A percentile compares a stretch with the other conserved stretches of the same genome.
Evolutionary conservation across 208 protist genomes (phyloP).

Genomic region (Acanthamoeba castellanii): DNA sequence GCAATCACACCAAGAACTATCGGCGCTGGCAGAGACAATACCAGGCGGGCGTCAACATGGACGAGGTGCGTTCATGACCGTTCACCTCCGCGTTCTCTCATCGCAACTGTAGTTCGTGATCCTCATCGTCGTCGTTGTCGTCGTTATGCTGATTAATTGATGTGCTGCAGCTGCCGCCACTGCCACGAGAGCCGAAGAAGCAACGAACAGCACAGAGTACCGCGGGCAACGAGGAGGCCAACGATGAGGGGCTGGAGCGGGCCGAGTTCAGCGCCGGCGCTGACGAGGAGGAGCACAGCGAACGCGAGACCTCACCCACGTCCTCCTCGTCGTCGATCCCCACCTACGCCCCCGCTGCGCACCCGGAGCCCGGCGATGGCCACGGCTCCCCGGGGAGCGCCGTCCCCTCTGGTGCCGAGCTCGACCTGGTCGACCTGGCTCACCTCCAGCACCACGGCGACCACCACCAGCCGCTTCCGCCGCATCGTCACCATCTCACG

Average conservation of each 20-base stretch:
- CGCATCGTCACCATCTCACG: neutral
- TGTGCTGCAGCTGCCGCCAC: neutral
- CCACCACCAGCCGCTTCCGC: neutral
- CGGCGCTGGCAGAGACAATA: conserved; percentile 11
- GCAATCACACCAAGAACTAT: conserved; percentile 50
- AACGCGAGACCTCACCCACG: neutral
- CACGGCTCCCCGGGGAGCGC: neutral
- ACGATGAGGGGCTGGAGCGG: neutral
- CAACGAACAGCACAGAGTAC: neutral
- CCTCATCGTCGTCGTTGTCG: too few relatives aligned
- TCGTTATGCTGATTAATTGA: too few relatives aligned
- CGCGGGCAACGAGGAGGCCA: neutral
- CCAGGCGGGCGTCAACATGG: neutral
- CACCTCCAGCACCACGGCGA: neutral
- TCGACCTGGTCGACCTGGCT: neutral
- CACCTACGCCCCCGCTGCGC: neutral
- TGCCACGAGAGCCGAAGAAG: neutral
- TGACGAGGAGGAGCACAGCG: neutral
- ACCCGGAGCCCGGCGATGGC: neutral
- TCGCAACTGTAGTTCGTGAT: neutral
- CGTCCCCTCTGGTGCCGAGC: neutral
- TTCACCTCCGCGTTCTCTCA: neutral
- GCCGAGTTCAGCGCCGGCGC: neutral
- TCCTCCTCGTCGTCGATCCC: neutral
- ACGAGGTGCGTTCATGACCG: neutral